Evolutionary conservation across 495 filamentous ascomycete genomes (phyloP), one percentile per base, ranked within the genome.

Genomic region (Tuber brumale): DNA sequence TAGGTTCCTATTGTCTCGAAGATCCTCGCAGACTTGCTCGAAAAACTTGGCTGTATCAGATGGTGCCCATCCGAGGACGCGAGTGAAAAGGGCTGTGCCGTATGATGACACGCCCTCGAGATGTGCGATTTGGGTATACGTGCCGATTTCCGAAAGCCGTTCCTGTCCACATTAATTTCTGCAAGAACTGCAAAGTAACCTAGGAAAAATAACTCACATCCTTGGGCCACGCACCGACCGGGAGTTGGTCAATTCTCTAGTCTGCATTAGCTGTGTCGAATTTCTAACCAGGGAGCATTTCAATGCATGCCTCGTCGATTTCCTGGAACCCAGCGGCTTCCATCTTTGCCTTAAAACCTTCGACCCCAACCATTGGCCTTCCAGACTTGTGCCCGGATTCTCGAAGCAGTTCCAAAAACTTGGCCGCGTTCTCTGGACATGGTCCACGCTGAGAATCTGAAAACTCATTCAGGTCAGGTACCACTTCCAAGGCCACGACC

Each of bases 211-310:
- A 66, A 27, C 43, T 51, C 8, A 39, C 23, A 14, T 77, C 74
- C 42, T 66, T 69, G 1, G 76, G 74, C 74, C 76, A 77, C 8
- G 43, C 27, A 6, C 74, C 76, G 16, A 76, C 42, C 2, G 76
- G 76, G 43, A 42, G 44, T 74, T 76, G 46, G 37, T 37, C 61
- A 19, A 70, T 21, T 31, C 72, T 76, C 57, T 66, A 1, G 51
- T 18, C 4, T 4, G 39, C 16, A 23, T 76, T 88, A 86, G 71
- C 87, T 82, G 61, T 84, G 27, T 27, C 27, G 27, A 18, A 16
- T 35, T 31, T 16, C 27, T 2, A 35, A 2, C 57, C 7, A 18
- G 12, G 14, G 27, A 35, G 27, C 27, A 31, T 66, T 66, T 31
- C 27, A 31, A 18, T 31, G 57, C 57, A 35, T 35, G 31, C 57